A percentile compares a stretch with the other conserved stretches of the same genome.
Conservation (phyloP, 2,329 filamentous ascomycete species). For the Endothia cerciana region DNA sequence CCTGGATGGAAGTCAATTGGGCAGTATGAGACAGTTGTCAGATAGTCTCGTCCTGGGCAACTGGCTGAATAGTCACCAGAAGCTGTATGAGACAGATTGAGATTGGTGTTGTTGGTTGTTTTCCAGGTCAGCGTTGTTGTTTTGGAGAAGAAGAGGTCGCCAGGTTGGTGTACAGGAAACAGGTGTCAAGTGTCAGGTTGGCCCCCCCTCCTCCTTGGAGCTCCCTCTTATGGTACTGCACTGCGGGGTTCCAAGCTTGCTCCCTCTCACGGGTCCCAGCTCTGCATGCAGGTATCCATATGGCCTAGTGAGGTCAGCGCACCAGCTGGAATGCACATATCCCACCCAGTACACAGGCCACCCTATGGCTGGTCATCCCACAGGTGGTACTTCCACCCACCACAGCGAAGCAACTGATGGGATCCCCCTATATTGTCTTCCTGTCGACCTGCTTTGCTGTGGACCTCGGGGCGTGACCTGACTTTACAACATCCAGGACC, state of each 20-base stretch:
- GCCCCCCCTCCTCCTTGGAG: neutral
- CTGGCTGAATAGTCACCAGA: neutral
- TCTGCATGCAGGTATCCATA: neutral
- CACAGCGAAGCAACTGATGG: neutral
- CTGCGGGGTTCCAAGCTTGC: slow-evolving; percentile 11
- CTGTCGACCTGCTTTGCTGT: neutral
- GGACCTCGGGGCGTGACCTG: neutral
- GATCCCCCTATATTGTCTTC: neutral
- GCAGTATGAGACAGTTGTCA: slow-evolving; percentile 14
- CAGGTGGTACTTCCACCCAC: neutral
- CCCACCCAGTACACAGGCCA: neutral
- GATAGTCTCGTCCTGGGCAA: slow-evolving; percentile 22
- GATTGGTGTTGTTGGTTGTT: slow-evolving; percentile 8
- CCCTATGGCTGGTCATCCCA: neutral
- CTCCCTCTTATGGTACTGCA: slow-evolving; percentile 1
- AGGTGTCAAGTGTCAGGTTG: slow-evolving; percentile 1
- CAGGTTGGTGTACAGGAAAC: neutral
- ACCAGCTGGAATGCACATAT: neutral
- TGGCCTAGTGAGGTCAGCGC: neutral
- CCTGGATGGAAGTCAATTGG: slow-evolving; percentile 22
- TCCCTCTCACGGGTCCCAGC: slow-evolving; percentile 5
- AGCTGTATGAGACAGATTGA: slow-evolving; percentile 10
- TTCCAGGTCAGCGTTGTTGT: slow-evolving; percentile 7
- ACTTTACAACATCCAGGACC: neutral
- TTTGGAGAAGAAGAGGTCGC: slow-evolving; percentile 1